A percentile compares a stretch with the other conserved stretches of the same genome.
These are phyloP conservation scores for Elaphomyces granulatus DNA, from an alignment of 495 filamentous ascomycete species.

Conservation along the genomic window DNA sequence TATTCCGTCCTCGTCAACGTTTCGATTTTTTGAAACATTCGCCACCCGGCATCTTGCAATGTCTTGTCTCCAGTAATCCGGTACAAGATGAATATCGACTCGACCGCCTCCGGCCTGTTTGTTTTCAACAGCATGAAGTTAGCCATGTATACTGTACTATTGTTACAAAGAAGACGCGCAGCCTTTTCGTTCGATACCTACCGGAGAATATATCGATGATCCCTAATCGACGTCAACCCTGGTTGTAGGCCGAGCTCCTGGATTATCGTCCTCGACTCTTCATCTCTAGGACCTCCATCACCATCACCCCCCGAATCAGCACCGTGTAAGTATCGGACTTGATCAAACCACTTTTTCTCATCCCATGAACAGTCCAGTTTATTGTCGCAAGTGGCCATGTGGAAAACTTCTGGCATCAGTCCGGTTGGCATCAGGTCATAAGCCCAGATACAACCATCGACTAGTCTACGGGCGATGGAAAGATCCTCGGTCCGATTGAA, in stretches of 20 bases:
- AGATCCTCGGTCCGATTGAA: slow-evolving; percentile 42
- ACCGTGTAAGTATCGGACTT: slow-evolving; percentile 16
- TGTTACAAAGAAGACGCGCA: background rate
- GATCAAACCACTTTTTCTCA: slow-evolving; percentile 33
- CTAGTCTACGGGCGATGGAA: slow-evolving; percentile 37
- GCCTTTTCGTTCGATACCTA: slow-evolving; percentile 30
- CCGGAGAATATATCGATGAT: slow-evolving; percentile 52
- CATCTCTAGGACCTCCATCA: slow-evolving; percentile 17
- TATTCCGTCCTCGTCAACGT: slow-evolving; percentile 43
- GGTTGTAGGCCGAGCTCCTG: slow-evolving; percentile 33
- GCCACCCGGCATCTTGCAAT: slow-evolving; percentile 58
- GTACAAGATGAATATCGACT: slow-evolving; percentile 63
- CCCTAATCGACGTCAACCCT: slow-evolving; percentile 44
- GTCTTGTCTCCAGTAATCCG: slow-evolving; percentile 55
- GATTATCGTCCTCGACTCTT: slow-evolving; percentile 27
- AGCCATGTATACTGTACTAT: background rate
- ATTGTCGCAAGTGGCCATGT: slow-evolving; percentile 35
- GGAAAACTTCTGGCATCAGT: slow-evolving; percentile 47
- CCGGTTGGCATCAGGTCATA: slow-evolving; percentile 43
- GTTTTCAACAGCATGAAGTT: too few species aligned
- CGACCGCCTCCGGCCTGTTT: slow-evolving; percentile 50
- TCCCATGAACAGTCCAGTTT: slow-evolving; percentile 40
- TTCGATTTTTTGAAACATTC: slow-evolving; percentile 55
- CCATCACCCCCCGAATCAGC: background rate
- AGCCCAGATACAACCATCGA: slow-evolving; percentile 45